Evolutionary conservation across 768 basidiomycete species (phyloP), one percentile per base, ranked within the genome.

Genomic region (Calvatia gigantea): DNA sequence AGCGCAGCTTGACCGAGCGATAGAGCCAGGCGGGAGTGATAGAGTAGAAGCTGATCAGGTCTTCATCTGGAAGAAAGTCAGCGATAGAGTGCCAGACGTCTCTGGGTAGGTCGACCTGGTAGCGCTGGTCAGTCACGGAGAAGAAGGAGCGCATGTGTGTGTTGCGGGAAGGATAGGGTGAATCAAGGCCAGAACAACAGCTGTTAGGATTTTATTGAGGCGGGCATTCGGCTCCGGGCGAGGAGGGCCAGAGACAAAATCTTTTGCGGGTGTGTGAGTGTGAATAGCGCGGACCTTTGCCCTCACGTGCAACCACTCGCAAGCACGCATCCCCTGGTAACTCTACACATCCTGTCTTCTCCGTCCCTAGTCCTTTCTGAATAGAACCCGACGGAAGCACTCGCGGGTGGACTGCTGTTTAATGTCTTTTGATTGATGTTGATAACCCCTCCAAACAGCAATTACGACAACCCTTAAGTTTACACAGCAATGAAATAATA

Each of bases 31-130:
- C 52, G 25, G 67, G 58, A 50, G 72, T 73, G 28, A 75, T 64
- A 27, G 60, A 65, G 9, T 70, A 39, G 42, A 73, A 46, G 1
- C 49, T 48, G 8, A 33, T 41, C 6, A 74, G 58, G 1, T 65
- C 60, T 29, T 66, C 63, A 3, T 70, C 58, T 6, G 67, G 65
- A 8, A 73, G 50, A 37, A 67, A 70, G 14, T 63, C 50, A 2
- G 66, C 55, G 39, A 73, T 63, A 8, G 67, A 59, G 29, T 71
- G 61, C 70, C 67, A 72, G 11, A 75, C 48, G 42, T 75, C 73
- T 2, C 60, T 51, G 4, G 74, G 73, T 17, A 74, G 29, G n/a
- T 59, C 59, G 41, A 53, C 31, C 6, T 29, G 54, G 15, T 5
- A 15, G 2, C 25, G 25, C n/a, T 52, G 39, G 21, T 21, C 39